Conservation (phyloP, 2,329 filamentous ascomycete genomes). For the Magnaporthiopsis rhizophila region DNA sequence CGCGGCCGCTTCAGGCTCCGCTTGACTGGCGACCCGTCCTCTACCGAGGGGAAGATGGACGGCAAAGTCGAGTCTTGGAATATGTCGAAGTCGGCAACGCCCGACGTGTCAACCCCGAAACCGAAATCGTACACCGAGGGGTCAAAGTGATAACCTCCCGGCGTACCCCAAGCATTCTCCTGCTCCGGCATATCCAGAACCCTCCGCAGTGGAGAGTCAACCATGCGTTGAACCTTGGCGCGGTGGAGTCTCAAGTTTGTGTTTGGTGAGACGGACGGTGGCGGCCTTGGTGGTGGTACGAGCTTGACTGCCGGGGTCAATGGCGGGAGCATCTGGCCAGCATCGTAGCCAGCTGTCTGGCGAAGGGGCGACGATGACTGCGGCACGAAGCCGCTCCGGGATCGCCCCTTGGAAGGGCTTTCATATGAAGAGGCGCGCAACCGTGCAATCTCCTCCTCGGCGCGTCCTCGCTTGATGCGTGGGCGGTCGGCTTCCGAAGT, state of each 20-base stretch:
- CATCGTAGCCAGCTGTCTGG: conserved; percentile 33
- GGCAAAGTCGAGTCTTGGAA: conserved; percentile 40
- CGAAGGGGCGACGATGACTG: conserved; percentile 64
- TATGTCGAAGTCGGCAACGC: conserved; percentile 47
- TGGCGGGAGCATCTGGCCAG: conserved; percentile 60
- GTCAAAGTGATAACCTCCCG: conserved; percentile 56
- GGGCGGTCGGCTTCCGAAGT: conserved; percentile 77
- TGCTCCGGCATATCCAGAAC: conserved; percentile 24
- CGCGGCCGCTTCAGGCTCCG: conserved; percentile 45
- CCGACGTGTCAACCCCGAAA: conserved; percentile 38
- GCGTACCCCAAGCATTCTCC: conserved; percentile 50
- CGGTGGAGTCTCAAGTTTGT: conserved; percentile 87
- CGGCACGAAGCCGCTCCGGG: conserved; percentile 41
- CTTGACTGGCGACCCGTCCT: conserved; percentile 60
- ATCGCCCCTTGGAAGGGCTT: conserved; percentile 68
- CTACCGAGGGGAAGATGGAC: conserved; percentile 36
- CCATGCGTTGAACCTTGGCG: conserved; percentile 70
- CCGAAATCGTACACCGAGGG: conserved; percentile 43
- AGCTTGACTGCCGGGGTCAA: conserved; percentile 80
- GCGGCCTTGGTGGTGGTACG: conserved; percentile 49
- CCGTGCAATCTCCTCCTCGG: conserved; percentile 91
- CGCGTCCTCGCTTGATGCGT: conserved; percentile 77
- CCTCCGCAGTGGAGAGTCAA: conserved; percentile 62
- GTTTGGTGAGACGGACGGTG: conserved; percentile 81
- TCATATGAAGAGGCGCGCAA: conserved; percentile 89